These are phyloP conservation scores for Verticillium albo-atrum DNA, from an alignment of 2,329 filamentous ascomycete species.

Conservation along the genomic window DNA sequence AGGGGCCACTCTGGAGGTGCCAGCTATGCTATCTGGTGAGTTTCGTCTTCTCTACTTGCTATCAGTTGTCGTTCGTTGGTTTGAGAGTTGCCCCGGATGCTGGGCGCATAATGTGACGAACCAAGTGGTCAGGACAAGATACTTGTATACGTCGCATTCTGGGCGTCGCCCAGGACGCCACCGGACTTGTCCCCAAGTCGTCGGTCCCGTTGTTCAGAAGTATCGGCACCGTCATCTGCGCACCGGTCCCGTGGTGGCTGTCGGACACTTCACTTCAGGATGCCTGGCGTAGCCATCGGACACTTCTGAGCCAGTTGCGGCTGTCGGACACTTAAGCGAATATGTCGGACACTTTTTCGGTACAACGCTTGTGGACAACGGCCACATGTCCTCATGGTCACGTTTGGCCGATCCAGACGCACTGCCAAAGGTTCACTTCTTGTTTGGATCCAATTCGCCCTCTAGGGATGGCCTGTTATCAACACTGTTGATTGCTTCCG, in stretches of 20 bases:
- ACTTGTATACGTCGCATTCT: background rate
- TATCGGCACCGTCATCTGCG: background rate
- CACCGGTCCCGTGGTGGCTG: background rate
- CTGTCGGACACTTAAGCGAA: no score
- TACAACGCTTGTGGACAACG: no score
- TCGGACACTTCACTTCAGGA: background rate
- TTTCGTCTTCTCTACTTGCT: conserved; percentile 7
- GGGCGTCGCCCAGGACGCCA: background rate
- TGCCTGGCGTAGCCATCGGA: background rate
- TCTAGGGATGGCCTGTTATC: background rate
- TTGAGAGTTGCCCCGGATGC: background rate
- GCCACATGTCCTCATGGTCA: no score
- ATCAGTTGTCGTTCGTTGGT: background rate
- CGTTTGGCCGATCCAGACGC: no score
- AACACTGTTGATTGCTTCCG: background rate
- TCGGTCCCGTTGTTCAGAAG: background rate
- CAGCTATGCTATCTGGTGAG: conserved; percentile 44
- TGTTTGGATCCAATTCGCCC: background rate
- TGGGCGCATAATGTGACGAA: background rate
- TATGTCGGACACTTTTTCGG: no score
- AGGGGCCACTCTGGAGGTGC: conserved; percentile 44
- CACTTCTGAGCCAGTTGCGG: background rate
- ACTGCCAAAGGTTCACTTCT: background rate
- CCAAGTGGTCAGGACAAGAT: background rate
- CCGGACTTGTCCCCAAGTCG: background rate